Evolutionary conservation across 176 grass and related monocot genomes (phyloP).

Genomic region (Triticum aestivum): IWGSC_CS_RefSeq_v2.1 NC_057806.1:510501241-510501740

Average conservation of each 20-base stretch:
- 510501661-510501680: too few relatives aligned
- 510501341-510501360: not conserved
- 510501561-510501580: too few relatives aligned
- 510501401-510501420: not conserved
- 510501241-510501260: not conserved
- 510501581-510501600: too few relatives aligned
- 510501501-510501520: not conserved
- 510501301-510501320: not conserved
- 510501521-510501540: too few relatives aligned
- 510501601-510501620: too few relatives aligned
- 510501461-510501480: not conserved
- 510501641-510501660: too few relatives aligned
- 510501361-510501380: not conserved
- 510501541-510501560: too few relatives aligned
- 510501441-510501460: not conserved
- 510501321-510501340: not conserved
- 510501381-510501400: conserved; percentile 9
- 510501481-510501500: not conserved
- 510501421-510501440: not conserved
- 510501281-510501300: not conserved
- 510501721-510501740: too few relatives aligned
- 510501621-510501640: too few relatives aligned
- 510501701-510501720: too few relatives aligned
- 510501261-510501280: conserved; percentile 10
- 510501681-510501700: too few relatives aligned